These are phyloP conservation scores for Botryotinia convoluta DNA, from an alignment of 2,329 filamentous ascomycete genomes.

Conservation along the genomic window DNA sequence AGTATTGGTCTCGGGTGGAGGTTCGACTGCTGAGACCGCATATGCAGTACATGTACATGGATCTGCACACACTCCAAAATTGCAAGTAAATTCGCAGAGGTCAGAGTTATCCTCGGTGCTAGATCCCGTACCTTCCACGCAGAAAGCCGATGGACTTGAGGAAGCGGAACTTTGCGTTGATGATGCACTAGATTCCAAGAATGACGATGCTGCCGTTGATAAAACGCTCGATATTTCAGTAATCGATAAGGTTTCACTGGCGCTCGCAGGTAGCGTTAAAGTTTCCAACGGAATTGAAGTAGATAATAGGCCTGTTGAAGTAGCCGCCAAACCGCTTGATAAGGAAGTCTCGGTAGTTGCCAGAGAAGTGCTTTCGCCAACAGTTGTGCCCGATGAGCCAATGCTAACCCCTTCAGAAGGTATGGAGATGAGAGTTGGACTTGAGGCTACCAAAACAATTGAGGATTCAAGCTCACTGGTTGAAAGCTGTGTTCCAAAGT, in stretches of 20 bases:
- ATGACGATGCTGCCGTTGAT: neutral
- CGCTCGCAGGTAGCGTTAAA: neutral
- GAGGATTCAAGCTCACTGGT: neutral
- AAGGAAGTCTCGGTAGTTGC: neutral
- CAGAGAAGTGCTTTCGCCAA: neutral
- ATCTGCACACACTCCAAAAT: conserved; percentile 3
- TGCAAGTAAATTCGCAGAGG: conserved; percentile 6
- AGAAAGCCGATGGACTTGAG: neutral
- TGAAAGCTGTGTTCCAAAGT: neutral
- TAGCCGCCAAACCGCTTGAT: neutral
- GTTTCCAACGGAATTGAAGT: neutral
- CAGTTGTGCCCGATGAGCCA: neutral
- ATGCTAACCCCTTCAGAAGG: neutral
- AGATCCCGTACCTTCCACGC: neutral
- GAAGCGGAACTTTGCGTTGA: conserved; percentile 1
- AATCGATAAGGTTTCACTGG: neutral
- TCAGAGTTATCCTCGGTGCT: neutral
- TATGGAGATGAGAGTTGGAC: neutral
- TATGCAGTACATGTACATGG: conserved; percentile 15
- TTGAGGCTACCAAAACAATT: neutral
- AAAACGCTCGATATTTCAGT: neutral
- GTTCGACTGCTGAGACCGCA: neutral
- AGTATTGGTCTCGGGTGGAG: neutral
- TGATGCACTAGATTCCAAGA: neutral
- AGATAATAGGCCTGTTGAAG: neutral